Base-by-base conservation (phyloP, 2,329 filamentous ascomycete species). In the Colletotrichum sp. region DNA sequence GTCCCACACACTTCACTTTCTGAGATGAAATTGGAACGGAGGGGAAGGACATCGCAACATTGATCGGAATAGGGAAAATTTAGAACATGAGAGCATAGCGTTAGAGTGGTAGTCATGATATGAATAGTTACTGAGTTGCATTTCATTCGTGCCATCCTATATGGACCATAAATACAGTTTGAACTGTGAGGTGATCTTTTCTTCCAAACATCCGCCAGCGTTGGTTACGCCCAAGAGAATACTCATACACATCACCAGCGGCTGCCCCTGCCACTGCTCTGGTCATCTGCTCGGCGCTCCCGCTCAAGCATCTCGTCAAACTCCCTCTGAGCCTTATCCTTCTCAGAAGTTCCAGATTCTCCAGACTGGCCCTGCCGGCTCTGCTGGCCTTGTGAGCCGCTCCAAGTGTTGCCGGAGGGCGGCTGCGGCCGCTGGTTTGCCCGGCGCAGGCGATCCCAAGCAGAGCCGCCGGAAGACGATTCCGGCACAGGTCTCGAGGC, bases 291-390 rank as follows among this genome's bases (percentile, higher is more conserved):
- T 12, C 55, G 79, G 26, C 86, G 82, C 73, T 90, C 89, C 16
- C 83, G 81, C 56, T 90, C 88, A 4, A 90, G 71, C 73, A 90
- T 81, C 24, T 82, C 82, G 74, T 90, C 89, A 77, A 90, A 90
- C 34, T 90, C 87, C 73, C 82, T 85, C 73, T 90, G 89, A 7
- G 89, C 88, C 76, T 87, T 84, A 10, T 84, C 83, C 79, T 85
- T 89, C 58, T 83, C 84, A 18, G 81, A 79, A 5, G 78, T 77
- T 5, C 81, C 78, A 78, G 80, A 43, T 61, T 81, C 78, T 75
- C 77, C 80, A 66, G 77, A 73, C 55, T 69, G 69, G n/a, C 34
- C 30, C 59, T 65, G 52, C 43, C 71, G 75, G 52, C 48, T 52
- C 59, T 65, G 52, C 43, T 73, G 75, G 52, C 63, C 56, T 56